Percentiles rank a stretch among this genome's conserved stretches.
These are phyloP conservation scores for Botryotinia calthae DNA, from an alignment of 2,329 filamentous ascomycete genomes.

Conservation along the genomic window DNA sequence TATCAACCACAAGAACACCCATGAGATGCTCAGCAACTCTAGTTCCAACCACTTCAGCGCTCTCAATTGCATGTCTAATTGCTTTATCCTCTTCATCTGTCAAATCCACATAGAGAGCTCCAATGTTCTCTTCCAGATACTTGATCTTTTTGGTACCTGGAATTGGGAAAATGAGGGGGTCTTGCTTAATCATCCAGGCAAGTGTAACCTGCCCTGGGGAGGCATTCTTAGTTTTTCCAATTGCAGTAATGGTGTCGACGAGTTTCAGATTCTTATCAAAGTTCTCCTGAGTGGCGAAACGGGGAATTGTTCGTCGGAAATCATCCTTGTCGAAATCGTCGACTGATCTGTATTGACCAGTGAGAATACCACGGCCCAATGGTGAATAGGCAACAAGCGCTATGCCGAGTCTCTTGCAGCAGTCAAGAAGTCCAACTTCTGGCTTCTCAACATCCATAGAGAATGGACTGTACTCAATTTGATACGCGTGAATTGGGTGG, in stretches of 20 bases:
- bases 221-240: constrained; percentile 52
- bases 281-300: constrained; percentile 50
- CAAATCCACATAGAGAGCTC: constrained; percentile 36
- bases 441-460: constrained; percentile 55
- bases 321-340: constrained; percentile 24
- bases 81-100: constrained; percentile 39
- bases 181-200: constrained; percentile 61
- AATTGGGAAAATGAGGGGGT: constrained; percentile 57
- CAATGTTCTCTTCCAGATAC: constrained; percentile 48
- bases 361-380: constrained; percentile 49
- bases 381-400: constrained; percentile 40
- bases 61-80: constrained; percentile 40
- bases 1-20: constrained; percentile 21
- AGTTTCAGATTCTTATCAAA: constrained; percentile 55
- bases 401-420: constrained; percentile 53
- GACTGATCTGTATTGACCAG: constrained; percentile 39
- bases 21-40: constrained; percentile 22
- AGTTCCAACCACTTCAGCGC: constrained; percentile 19
- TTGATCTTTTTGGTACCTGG: constrained; percentile 48
- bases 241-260: constrained; percentile 47
- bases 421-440: constrained; percentile 47
- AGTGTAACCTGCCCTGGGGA: constrained; percentile 58
- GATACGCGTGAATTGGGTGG: constrained; percentile 48
- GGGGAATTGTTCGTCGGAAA: constrained; percentile 44
- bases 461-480: constrained; percentile 54